Evolutionary conservation across 2,329 filamentous ascomycete genomes (phyloP), one percentile per base, ranked within the genome.

Genomic region (Diaporthe sp.): DNA sequence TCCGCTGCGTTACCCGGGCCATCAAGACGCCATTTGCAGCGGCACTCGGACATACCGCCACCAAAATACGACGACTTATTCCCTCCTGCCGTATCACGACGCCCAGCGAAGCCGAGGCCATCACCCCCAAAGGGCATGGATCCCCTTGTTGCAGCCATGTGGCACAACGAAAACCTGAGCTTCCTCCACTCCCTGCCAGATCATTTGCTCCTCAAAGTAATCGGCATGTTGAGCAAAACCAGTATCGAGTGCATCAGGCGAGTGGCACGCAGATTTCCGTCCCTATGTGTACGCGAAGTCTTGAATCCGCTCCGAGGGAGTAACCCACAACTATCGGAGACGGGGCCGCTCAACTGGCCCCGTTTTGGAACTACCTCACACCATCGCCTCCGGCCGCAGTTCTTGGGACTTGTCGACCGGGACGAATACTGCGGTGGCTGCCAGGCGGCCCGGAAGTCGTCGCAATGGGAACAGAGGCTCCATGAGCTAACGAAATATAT

Each of bases 171-270:
- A 28, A 69, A 19, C 6, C 31, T 58, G 28, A 74, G 61, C n/a
- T 3, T 19, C 3, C 51, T 68, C 3, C 61, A 42, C 15, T 37
- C 28, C 17, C 37, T 74, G 6, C 72, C 49, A 2, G 39, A 74
- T 6, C 1, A 2, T 9, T 3, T 59, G 4, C 4, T 69, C 51
- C 7, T 49, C 15, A 39, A 49, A 6, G 39, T 73, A 6, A 46
- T 73, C 2, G 5, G 25, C 0, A 42, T 19, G 8, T 22, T 73
- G 28, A 34, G 22, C 28, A 55, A 46, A 4, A 57, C 12, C 28
- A 34, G 59, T n/a, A 8, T 68, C 28, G 72, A 73, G 13, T 73
- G 72, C 39, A 28, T 73, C 22, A 34, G 72, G 10, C 72, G 72
- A 2, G 61, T 39, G 17, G 44, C 72, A 22, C 59, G 72, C 8